Base-by-base conservation (phyloP, 2,329 filamentous ascomycete genomes). In the Lachnellula hyalina region DNA sequence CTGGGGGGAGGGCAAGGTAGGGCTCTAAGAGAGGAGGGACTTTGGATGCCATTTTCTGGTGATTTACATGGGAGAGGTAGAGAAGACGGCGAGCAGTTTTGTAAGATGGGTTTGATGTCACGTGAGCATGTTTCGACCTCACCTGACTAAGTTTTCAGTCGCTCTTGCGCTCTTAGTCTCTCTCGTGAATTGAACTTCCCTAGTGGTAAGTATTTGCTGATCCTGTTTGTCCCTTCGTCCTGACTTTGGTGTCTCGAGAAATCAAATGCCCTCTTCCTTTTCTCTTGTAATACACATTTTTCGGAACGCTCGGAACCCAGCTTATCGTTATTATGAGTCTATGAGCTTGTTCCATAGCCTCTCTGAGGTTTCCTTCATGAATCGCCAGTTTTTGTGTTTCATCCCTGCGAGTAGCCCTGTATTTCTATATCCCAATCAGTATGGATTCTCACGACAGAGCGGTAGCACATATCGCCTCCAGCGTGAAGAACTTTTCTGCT, bases 21-120 rank as follows among this genome's bases (percentile, higher is more conserved):
- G 84, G 77, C 63, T 87, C 80, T 14, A 90, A 75, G 2, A 86
- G 78, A 53, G 81, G 76, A 2, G 87, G 86, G 25, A 67, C 66
- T 38, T 65, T 63, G 11, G 63, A 62, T 32, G 65, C 59, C 65
- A 68, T 68, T 49, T 55, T 59, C 17, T 32, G 19, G n/a, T 8
- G 19, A 23, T 17, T 17, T 11, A 14, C 12, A 15, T 47, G n/a
- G 49, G 19, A 44, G 42, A 32, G n/a, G 51, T 28, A 34, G 23
- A 15, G 15, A 25, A 21, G 17, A 34, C n/a, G 5, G 9, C n/a
- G 2, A 9, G 34, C n/a, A 8, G 23, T 6, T 49, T 49, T 49
- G 34, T 14, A 14, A 17, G 35, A 44, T 17, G 4, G 35, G 32
- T 47, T 32, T 47, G 25, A 47, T 47, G 32, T 47, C 21, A 28